Evolutionary conservation across 179 eudicot genomes (phyloP).

Genomic region (Nepenthes alata): DNA sequence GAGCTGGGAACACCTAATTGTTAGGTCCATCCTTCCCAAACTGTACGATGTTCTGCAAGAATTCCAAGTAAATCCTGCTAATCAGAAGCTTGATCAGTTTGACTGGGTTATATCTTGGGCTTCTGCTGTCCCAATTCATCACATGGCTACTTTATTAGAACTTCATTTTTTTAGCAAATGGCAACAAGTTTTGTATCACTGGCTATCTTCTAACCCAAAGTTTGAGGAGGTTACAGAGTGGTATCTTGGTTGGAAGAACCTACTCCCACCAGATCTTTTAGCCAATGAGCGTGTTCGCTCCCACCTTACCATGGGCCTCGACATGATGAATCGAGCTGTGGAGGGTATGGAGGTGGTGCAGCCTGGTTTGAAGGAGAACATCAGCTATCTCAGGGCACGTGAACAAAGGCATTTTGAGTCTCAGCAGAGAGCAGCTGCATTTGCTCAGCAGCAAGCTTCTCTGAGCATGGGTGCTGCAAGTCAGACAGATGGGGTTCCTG

Average conservation of each 20-base stretch:
- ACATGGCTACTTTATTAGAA: slow-evolving; percentile 47
- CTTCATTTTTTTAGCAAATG: slow-evolving; percentile 50
- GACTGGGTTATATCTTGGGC: slow-evolving; percentile 47
- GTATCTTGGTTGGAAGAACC: slow-evolving; percentile 47
- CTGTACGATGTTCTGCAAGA: slow-evolving; percentile 36
- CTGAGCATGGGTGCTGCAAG: slow-evolving; percentile 11
- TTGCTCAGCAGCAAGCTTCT: slow-evolving; percentile 22
- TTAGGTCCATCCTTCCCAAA: slow-evolving; percentile 42
- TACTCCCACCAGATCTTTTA: slow-evolving; percentile 38
- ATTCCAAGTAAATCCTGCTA: slow-evolving; percentile 45
- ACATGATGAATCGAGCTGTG: slow-evolving; percentile 61
- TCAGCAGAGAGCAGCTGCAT: slow-evolving; percentile 32
- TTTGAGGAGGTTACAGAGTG: slow-evolving; percentile 46
- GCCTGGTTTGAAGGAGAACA: slow-evolving; percentile 47
- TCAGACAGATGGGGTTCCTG: slow-evolving; percentile 21
- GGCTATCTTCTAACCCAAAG: slow-evolving; percentile 41
- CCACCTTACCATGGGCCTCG: slow-evolving; percentile 35
- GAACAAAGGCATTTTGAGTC: slow-evolving; percentile 50
- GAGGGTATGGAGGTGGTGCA: slow-evolving; percentile 51
- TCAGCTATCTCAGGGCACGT: slow-evolving; percentile 31
- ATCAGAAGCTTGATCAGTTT: slow-evolving; percentile 50
- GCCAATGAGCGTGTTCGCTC: slow-evolving; percentile 39
- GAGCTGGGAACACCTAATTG: slow-evolving; percentile 64
- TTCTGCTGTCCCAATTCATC: slow-evolving; percentile 36
- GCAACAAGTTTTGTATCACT: slow-evolving; percentile 50